Evolutionary conservation across 2,329 filamentous ascomycete genomes (phyloP).

Genomic region (Metarhizium brunneum): DNA sequence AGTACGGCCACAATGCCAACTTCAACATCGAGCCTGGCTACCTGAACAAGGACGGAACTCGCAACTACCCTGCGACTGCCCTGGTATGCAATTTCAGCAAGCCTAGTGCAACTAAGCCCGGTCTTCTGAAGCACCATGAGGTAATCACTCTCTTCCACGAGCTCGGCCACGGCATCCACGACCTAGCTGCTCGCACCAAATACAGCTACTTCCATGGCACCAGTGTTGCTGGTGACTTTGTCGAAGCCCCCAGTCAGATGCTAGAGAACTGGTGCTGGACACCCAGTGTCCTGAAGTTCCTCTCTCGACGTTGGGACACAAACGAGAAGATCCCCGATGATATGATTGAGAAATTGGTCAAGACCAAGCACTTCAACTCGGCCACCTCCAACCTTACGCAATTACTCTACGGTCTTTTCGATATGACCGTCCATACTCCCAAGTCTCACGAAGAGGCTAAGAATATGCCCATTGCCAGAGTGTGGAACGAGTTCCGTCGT

Average conservation of each 20-base stretch:
- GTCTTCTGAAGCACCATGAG: conserved; percentile 72
- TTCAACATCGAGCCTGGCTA: conserved; percentile 73
- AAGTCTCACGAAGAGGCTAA: conserved; percentile 60
- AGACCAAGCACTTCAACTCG: conserved; percentile 73
- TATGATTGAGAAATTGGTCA: conserved; percentile 63
- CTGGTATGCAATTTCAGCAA: conserved; percentile 83
- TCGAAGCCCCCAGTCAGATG: conserved; percentile 65
- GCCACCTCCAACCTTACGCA: conserved; percentile 71
- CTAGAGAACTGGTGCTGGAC: conserved; percentile 71
- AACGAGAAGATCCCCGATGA: conserved; percentile 64
- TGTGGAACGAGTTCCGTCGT: conserved; percentile 65
- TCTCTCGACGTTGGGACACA: conserved; percentile 67
- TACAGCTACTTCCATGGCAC: conserved; percentile 62
- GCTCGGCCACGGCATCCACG: conserved; percentile 62
- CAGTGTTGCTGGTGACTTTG: conserved; percentile 57
- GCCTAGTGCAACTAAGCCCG: conserved; percentile 66
- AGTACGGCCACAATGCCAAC: conserved; percentile 79
- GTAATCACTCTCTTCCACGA: conserved; percentile 78
- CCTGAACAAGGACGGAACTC: conserved; percentile 55
- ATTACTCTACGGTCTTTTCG: conserved; percentile 72
- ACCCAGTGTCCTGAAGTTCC: conserved; percentile 50
- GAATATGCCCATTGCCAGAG: conserved; percentile 51
- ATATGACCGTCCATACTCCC: conserved; percentile 72
- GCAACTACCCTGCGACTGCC: conserved; percentile 68
- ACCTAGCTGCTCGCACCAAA: conserved; percentile 52